phyloP scores from a whole-genome alignment of 805 yeast genomes.

The Teunomyces stri region DNA sequence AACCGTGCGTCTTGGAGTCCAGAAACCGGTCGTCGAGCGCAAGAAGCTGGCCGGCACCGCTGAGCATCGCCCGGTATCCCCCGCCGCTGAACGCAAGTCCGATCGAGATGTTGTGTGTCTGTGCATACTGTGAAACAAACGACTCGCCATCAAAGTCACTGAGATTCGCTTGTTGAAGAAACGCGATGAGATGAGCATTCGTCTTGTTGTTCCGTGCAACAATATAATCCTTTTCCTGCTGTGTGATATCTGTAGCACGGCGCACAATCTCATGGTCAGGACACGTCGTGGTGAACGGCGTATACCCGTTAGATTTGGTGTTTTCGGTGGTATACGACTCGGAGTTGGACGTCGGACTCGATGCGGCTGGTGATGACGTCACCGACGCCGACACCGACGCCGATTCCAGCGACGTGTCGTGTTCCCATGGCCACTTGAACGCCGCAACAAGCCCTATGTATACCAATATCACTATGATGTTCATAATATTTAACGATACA shows the following conservation, averaged over 20 bases:
- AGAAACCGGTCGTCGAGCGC: slow-evolving; percentile 37
- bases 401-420: neutral
- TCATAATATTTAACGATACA: neutral
- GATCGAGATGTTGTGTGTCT: slow-evolving; percentile 24
- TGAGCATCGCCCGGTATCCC: slow-evolving; percentile 35
- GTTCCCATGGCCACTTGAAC: slow-evolving; percentile 23
- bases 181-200: slow-evolving; percentile 26
- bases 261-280: slow-evolving; percentile 27
- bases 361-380: neutral
- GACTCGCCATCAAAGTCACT: slow-evolving; percentile 30
- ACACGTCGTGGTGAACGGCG: slow-evolving; percentile 29
- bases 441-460: slow-evolving; percentile 6
- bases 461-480: neutral
- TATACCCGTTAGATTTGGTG: slow-evolving; percentile 20
- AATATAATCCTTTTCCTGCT: slow-evolving; percentile 27
- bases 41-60: slow-evolving; percentile 13
- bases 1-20: slow-evolving; percentile 16
- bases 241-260: slow-evolving; percentile 24
- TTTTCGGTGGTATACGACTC: slow-evolving; percentile 7
- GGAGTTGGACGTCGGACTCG: neutral
- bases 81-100: slow-evolving; percentile 36
- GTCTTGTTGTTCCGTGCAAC: slow-evolving; percentile 24
- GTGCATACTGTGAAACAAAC: slow-evolving; percentile 22
- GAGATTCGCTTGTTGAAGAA: slow-evolving; percentile 30
- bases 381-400: neutral